Evolutionary conservation across 495 filamentous ascomycete genomes (phyloP).

Genomic region (Aspergillus cavernicola): DNA sequence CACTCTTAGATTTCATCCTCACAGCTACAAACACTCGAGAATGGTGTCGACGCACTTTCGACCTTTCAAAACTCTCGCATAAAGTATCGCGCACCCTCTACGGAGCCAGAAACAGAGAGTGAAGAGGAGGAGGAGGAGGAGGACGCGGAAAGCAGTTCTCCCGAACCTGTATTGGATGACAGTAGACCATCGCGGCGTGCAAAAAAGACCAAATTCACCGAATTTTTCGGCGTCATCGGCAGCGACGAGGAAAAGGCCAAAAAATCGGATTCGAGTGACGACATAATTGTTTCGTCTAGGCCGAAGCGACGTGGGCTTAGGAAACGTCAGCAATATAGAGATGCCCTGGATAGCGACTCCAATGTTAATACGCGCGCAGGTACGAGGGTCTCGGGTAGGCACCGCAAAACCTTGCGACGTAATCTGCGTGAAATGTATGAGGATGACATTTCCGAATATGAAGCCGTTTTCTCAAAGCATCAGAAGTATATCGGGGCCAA

Average conservation of each 20-base stretch:
- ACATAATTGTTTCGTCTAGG: conserved; percentile 15
- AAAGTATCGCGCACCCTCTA: background rate
- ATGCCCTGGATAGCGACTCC: conserved; percentile 15
- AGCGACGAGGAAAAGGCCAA: conserved; percentile 15
- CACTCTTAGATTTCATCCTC: conserved; percentile 24
- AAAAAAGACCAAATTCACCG: conserved; percentile 17
- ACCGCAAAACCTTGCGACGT: conserved; percentile 27
- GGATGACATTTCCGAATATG: conserved; percentile 63
- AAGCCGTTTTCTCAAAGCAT: conserved; percentile 39
- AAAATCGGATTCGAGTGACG: conserved; percentile 23
- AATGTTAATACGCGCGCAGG: conserved; percentile 9
- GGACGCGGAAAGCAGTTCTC: conserved; percentile 2
- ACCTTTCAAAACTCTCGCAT: conserved; percentile 18
- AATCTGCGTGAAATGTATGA: conserved; percentile 65
- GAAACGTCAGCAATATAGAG: conserved; percentile 4
- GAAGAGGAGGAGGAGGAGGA: conserved; percentile 1
- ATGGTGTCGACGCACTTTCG: conserved; percentile 31
- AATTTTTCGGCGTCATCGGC: conserved; percentile 15
- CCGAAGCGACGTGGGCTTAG: conserved; percentile 41
- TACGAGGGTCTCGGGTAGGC: conserved; percentile 29
- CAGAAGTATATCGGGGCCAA: conserved; percentile 53
- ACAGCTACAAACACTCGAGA: conserved; percentile 28
- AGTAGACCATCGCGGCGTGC: conserved; percentile 11
- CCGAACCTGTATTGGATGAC: conserved; percentile 1
- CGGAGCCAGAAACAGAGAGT: background rate